A percentile compares a stretch with the other conserved stretches of the same genome.
These are phyloP conservation scores for Thelonectria rubi DNA, from an alignment of 2,329 filamentous ascomycete species.

Conservation along the genomic window DNA sequence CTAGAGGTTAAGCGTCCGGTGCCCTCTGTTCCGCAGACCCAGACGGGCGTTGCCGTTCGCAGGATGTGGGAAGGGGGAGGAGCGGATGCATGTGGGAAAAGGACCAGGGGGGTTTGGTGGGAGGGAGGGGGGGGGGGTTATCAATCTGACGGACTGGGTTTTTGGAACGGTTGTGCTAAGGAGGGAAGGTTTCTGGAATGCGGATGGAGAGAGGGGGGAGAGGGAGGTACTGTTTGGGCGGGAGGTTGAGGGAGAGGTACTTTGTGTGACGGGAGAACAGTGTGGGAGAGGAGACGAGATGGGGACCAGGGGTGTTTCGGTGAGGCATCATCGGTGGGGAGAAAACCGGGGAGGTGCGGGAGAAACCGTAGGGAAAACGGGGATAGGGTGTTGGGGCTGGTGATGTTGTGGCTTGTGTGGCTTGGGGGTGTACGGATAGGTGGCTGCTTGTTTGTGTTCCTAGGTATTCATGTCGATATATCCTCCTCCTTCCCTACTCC, in stretches of 20 bases:
- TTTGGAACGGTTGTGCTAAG: not conserved
- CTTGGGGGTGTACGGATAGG: not conserved
- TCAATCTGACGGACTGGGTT: slow-evolving; percentile 25
- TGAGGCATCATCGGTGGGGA: slow-evolving; percentile 27
- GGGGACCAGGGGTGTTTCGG: slow-evolving; percentile 18
- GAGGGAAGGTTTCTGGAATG: slow-evolving; percentile 12
- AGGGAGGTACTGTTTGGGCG: slow-evolving; percentile 6
- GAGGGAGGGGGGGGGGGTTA: slow-evolving; percentile 26
- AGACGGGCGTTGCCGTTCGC: slow-evolving; percentile 37
- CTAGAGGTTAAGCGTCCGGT: slow-evolving; percentile 42
- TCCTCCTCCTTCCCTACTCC: no score
- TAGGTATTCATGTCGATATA: no score
- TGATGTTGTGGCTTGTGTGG: not conserved
- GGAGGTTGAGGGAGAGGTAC: slow-evolving; percentile 2
- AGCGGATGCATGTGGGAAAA: not conserved
- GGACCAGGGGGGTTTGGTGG: not conserved
- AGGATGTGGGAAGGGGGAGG: slow-evolving; percentile 35
- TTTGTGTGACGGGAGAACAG: not conserved
- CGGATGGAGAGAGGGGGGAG: no score
- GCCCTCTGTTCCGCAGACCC: slow-evolving; percentile 19
- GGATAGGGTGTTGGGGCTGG: not conserved
- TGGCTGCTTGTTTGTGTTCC: no score
- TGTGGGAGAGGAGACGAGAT: slow-evolving; percentile 22
- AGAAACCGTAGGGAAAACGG: not conserved
- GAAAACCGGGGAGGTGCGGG: slow-evolving; percentile 1